Evolutionary conservation across 257 asterid genomes (phyloP).

Genomic region (Solanum rostratum): DNA sequence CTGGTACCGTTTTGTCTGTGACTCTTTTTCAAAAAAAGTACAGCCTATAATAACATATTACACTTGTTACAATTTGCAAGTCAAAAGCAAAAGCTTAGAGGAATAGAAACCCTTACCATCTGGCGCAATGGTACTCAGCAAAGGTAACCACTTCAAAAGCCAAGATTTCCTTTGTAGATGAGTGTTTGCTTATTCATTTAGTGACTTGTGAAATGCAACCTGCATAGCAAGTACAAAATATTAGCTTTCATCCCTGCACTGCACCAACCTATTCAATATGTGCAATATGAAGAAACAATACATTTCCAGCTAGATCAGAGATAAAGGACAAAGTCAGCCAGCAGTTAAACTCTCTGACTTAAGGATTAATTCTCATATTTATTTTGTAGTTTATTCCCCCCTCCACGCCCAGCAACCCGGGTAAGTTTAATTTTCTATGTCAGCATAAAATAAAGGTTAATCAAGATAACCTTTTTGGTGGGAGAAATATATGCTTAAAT

Average conservation of each 20-base stretch:
- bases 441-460: not conserved
- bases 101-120: not conserved
- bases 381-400: not conserved
- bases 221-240: constrained; percentile 6
- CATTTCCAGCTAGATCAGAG: not conserved
- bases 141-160: not conserved
- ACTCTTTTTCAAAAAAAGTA: not conserved
- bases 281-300: not conserved
- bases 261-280: not conserved
- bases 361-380: not conserved
- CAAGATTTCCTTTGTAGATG: not conserved
- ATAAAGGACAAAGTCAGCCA: not conserved
- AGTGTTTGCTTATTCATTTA: constrained; percentile 13
- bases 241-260: not conserved
- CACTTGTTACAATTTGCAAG: not conserved
- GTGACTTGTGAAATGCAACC: constrained; percentile 87
- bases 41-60: not conserved
- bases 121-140: not conserved
- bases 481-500: not conserved
- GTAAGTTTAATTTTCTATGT: not conserved
- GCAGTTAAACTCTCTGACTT: not conserved
- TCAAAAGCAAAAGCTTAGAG: not conserved
- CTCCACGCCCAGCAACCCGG: no score
- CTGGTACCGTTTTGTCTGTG: not conserved
- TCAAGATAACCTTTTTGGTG: not conserved